These are phyloP conservation scores for Aspergillus mulundensis DNA, from an alignment of 495 filamentous ascomycete species.

Conservation along the genomic window DNA sequence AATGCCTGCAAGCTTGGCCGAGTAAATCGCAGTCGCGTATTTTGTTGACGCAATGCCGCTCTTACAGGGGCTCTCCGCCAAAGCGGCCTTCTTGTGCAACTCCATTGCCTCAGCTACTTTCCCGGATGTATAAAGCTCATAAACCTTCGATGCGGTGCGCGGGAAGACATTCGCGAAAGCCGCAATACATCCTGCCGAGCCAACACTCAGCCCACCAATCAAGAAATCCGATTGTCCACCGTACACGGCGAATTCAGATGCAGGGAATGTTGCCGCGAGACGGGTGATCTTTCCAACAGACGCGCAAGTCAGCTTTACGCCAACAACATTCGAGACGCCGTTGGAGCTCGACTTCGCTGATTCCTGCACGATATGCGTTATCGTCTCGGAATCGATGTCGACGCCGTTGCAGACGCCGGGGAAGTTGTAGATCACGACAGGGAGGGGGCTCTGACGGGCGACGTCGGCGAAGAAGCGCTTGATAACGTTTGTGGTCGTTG, in stretches of 20 bases:
- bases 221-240: slow-evolving; percentile 71
- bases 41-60: slow-evolving; percentile 61
- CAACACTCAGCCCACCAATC: slow-evolving; percentile 53
- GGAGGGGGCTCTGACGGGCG: slow-evolving; percentile 45
- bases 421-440: slow-evolving; percentile 68
- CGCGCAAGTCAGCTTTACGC: slow-evolving; percentile 68
- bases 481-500: slow-evolving; percentile 54
- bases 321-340: slow-evolving; percentile 52
- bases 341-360: slow-evolving; percentile 40
- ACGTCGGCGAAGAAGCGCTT: slow-evolving; percentile 59
- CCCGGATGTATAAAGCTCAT: slow-evolving; percentile 47
- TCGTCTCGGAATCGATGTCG: slow-evolving; percentile 61
- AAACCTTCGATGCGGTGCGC: slow-evolving; percentile 49
- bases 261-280: slow-evolving; percentile 49
- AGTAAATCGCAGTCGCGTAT: slow-evolving; percentile 55
- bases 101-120: slow-evolving; percentile 50
- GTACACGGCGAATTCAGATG: slow-evolving; percentile 57
- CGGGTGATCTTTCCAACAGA: slow-evolving; percentile 64
- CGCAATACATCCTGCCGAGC: slow-evolving; percentile 60
- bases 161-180: slow-evolving; percentile 67
- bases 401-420: slow-evolving; percentile 69
- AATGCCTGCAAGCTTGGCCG: slow-evolving; percentile 53
- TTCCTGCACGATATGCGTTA: slow-evolving; percentile 45
- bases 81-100: slow-evolving; percentile 50
- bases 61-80: slow-evolving; percentile 55